Base-by-base conservation (phyloP, 495 filamentous ascomycete genomes). In the Glonium stellatum region DNA sequence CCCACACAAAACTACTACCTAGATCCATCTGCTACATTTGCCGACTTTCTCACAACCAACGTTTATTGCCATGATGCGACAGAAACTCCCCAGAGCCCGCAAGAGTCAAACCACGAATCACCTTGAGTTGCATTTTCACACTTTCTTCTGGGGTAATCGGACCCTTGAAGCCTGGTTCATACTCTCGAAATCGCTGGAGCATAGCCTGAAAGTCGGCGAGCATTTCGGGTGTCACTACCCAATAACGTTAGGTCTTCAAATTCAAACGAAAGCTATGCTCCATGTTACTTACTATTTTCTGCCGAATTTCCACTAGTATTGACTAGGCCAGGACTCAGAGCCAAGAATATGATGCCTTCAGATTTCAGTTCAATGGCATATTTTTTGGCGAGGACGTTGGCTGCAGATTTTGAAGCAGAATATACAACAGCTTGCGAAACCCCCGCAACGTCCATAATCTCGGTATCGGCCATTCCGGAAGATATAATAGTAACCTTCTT, bases 401-500 rank as follows among this genome's bases (percentile, higher is more conserved):
- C 50, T 0, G 57, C 67, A 13, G 67, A 62, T 56, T 71, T 71
- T 58, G 37, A 54, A 23, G 64, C 53, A 22, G 56, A 23, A 53
- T 71, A 71, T 1, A 65, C 60, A 0, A 62, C 58, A 12, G 34
- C 51, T 10, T 55, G 48, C 19, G 54, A 18, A n/a, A 68, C 35
- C 39, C 42, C 37, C 48, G 64, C 55, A 4, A 55, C 22, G 31
- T 65, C 52, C 18, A 61, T 67, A 10, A 65, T 18, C 19, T 63
- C 64, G 12, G 49, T 10, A 57, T 68, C 65, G 5, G 62, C 67
- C 57, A 68, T 58, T 12, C 67, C 65, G 22, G 62, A 57, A n/a
- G 65, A 63, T 10, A 69, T 60, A 8, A 55, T 60, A 21, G 61
- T 53, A 48, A 71, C 61, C 31, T 68, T 67, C 65, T 71, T 71